Evolutionary conservation across 176 grass and related monocot species (phyloP), one percentile per base, ranked within the genome.

Genomic region (Hordeum marinum): DNA sequence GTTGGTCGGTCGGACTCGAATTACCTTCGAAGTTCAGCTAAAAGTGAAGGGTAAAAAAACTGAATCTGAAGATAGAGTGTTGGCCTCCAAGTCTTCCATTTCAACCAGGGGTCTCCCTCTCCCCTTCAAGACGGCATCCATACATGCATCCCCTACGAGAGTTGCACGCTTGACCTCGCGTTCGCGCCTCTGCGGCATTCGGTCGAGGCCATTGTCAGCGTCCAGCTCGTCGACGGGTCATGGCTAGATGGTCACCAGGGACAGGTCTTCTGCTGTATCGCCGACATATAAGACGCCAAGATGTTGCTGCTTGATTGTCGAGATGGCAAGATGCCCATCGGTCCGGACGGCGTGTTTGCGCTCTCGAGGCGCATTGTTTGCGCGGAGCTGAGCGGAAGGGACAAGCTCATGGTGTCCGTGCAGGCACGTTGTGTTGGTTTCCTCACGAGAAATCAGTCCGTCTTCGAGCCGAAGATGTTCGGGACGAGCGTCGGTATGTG

Each of bases 21-120:
- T 52, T 15, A 12, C 78, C 12, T 80, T 80, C 31, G 78, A 80
- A 80, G 14, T 66, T 31, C 78, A 80, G 45, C 24, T 80, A 17
- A 5, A 48, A 46, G 39, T 3, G 48, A 80, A 31, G 41, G 39
- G 77, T 15, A 26, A 43, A 23, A 24, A 78, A 25, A 46, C 2
- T 21, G 40, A 29, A 9, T 45, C 14, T 12, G 59, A 11, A 65
- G 77, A 80, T 80, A 3, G 5, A 80, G 77, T 80, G 14, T 24
- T 80, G 18, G 77, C 40, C 21, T 57, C 52, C 52, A 57, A 57
- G 17, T 57, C 52, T 57, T 57, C 52, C 3, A 3, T 57, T 20
- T 57, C 18, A 18, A 9, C 52, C 52, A 57, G 52, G 52, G 52
- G 21, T 57, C 18, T 57, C 18, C 31, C 31, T 32, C 31, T 32